A percentile compares a stretch with the other conserved stretches of the same genome.
These are phyloP conservation scores for Gamsiella multidivaricata DNA, from an alignment of 192 early-diverging fungal genomes.

Conservation along the genomic window DNA sequence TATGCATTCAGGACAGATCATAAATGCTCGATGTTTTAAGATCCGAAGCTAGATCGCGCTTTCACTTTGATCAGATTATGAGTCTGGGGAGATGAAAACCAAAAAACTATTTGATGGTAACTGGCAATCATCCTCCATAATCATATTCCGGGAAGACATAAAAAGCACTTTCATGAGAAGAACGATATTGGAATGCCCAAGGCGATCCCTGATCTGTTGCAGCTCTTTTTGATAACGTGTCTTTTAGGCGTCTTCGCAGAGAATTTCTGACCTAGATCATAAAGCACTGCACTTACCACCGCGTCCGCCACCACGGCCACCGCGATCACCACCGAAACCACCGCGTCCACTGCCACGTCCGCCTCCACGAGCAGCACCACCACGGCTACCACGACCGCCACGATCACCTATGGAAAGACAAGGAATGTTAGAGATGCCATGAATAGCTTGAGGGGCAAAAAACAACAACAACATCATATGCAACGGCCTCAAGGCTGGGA, in stretches of 20 bases:
- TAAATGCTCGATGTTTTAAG: conserved; percentile 7
- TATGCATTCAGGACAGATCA: not conserved
- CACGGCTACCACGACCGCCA: conserved; percentile 50
- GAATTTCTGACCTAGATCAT: conserved; percentile 22
- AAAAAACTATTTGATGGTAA: not conserved
- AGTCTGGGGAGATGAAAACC: too few relatives aligned
- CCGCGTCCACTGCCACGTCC: conserved; percentile 49
- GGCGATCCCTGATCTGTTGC: not conserved
- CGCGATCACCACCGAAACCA: conserved; percentile 48
- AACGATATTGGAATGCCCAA: not conserved
- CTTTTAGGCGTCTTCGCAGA: conserved; percentile 27
- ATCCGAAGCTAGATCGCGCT: conserved; percentile 46
- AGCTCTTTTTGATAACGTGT: not conserved
- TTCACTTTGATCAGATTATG: conserved; percentile 53
- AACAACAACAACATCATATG: too few relatives aligned
- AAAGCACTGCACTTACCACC: conserved; percentile 58
- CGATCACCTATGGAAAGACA: conserved; percentile 53
- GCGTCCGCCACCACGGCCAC: conserved; percentile 54
- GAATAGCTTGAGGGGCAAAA: too few relatives aligned
- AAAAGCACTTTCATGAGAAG: conserved; percentile 20
- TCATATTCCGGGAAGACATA: conserved; percentile 27
- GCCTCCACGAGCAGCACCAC: conserved; percentile 54
- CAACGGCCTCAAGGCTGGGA: too few relatives aligned
- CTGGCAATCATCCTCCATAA: not conserved
- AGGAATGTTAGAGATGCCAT: not conserved